Percentiles rank a stretch among this genome's conserved stretches.
Evolutionary conservation across 768 basidiomycete genomes (phyloP).

Genomic region (Lentinula sp.): DNA sequence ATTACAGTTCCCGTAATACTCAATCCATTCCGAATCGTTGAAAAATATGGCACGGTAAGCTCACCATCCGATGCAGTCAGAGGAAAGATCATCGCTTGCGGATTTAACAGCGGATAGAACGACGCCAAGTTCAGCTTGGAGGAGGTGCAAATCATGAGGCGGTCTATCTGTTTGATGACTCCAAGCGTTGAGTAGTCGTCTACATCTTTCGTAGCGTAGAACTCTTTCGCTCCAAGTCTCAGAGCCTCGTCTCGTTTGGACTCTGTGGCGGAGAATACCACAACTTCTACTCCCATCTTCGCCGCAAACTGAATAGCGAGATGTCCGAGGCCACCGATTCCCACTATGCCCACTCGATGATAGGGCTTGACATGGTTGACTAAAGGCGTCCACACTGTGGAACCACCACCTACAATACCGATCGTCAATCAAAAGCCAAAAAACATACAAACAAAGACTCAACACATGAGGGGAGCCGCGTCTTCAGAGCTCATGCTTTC

Average conservation of each 20-base stretch:
- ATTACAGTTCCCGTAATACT: constrained; percentile 6
- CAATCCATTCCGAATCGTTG: constrained; percentile 12
- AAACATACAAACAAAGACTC: neutral
- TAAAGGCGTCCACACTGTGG: constrained; percentile 23
- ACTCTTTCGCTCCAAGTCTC: constrained; percentile 23
- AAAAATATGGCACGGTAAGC: constrained; percentile 15
- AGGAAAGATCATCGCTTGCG: constrained; percentile 18
- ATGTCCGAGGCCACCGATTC: constrained; percentile 29
- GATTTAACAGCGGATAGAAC: constrained; percentile 16
- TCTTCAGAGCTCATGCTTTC: constrained; percentile 17
- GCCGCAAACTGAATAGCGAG: constrained; percentile 29
- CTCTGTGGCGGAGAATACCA: constrained; percentile 25
- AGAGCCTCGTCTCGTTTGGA: constrained; percentile 23
- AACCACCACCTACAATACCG: constrained; percentile 16
- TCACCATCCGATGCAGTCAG: constrained; percentile 17
- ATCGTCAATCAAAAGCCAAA: neutral
- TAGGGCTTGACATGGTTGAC: constrained; percentile 15
- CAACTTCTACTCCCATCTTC: constrained; percentile 32
- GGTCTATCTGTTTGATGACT: constrained; percentile 14
- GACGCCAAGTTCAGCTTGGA: constrained; percentile 8
- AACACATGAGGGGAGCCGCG: constrained; percentile 30
- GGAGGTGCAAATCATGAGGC: constrained; percentile 24
- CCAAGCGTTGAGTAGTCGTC: constrained; percentile 13
- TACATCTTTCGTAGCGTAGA: constrained; percentile 20
- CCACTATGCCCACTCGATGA: constrained; percentile 24